Evolutionary conservation across 2,329 filamentous ascomycete genomes (phyloP).

Genomic region (Claviceps quebecensis): DNA sequence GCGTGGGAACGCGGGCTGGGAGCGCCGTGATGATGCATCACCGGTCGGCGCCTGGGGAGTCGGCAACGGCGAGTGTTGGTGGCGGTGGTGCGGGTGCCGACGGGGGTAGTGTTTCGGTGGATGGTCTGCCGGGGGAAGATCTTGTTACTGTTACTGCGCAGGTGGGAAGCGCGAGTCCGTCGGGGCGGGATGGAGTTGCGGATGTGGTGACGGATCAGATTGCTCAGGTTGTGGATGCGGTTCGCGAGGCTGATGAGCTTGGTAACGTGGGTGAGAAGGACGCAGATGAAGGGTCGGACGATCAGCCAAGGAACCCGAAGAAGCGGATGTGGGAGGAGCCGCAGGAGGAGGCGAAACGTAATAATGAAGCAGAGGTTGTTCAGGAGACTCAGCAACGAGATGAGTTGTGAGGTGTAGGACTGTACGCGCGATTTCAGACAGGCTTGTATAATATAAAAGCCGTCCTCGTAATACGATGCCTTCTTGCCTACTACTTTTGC

Average conservation of each 20-base stretch:
- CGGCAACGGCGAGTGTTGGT: constrained; percentile 13
- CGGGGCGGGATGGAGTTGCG: constrained; percentile 11
- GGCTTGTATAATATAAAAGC: too few species aligned
- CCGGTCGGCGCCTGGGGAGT: constrained; percentile 11
- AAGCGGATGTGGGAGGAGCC: constrained; percentile 17
- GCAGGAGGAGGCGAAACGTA: neutral
- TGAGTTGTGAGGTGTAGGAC: constrained; percentile 18
- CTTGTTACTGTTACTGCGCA: constrained; percentile 40
- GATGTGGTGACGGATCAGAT: constrained; percentile 39
- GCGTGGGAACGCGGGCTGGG: constrained; percentile 40
- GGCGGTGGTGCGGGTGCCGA: constrained; percentile 9
- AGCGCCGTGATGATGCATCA: constrained; percentile 30
- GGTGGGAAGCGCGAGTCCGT: constrained; percentile 19
- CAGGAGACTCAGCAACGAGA: constrained; percentile 16
- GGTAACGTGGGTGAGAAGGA: constrained; percentile 11
- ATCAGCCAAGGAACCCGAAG: constrained; percentile 12
- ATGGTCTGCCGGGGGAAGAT: constrained; percentile 25
- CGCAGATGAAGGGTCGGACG: constrained; percentile 4
- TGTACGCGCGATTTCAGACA: too few species aligned
- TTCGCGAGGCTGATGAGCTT: constrained; percentile 19
- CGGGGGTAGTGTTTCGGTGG: constrained; percentile 16
- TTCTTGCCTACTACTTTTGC: too few species aligned
- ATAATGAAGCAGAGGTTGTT: constrained; percentile 1
- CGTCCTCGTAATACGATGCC: too few species aligned
- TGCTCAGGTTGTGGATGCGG: constrained; percentile 36